These are phyloP conservation scores for Kurtzmaniella quercitrusa DNA, from an alignment of 1,139 yeast species.

Conservation along the genomic window DNA sequence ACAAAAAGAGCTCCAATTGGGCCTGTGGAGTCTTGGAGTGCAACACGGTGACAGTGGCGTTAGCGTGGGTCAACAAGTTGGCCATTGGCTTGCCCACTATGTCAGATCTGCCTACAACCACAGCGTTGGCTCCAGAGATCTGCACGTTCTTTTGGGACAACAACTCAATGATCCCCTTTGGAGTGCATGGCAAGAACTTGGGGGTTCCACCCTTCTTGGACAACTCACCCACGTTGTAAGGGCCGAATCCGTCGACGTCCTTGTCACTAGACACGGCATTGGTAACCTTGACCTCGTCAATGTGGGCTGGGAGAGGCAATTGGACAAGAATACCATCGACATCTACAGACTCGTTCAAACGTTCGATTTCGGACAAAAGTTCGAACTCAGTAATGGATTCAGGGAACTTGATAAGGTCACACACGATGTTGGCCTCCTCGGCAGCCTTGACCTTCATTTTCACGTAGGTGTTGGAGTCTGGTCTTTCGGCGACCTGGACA, in stretches of 20 bases:
- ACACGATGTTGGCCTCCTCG: conserved; percentile 70
- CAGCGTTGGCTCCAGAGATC: conserved; percentile 79
- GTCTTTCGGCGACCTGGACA: conserved; percentile 86
- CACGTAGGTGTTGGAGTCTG: conserved; percentile 92
- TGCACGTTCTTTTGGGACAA: conserved; percentile 59
- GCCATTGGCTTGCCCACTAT: conserved; percentile 96
- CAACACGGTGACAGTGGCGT: conserved; percentile 81
- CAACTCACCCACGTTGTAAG: conserved; percentile 85
- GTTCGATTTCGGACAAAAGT: conserved; percentile 54
- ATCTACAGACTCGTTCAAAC: conserved; percentile 59
- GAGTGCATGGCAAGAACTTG: conserved; percentile 88
- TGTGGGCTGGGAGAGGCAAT: conserved; percentile 80
- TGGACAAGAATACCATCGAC: conserved; percentile 92
- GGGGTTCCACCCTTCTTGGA: conserved; percentile 89
- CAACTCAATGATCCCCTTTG: conserved; percentile 85
- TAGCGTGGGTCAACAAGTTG: conserved; percentile 67
- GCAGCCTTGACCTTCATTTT: conserved; percentile 95
- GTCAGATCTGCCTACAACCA: conserved; percentile 92
- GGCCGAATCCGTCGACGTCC: conserved; percentile 96
- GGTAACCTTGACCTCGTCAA: conserved; percentile 76
- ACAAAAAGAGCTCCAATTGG: conserved; percentile 56
- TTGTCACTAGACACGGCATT: conserved; percentile 71
- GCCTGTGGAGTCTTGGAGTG: conserved; percentile 67
- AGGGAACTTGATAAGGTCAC: conserved; percentile 64
- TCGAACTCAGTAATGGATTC: conserved; percentile 56